Conservation (phyloP, 352 stramenopile genomes). For the Aphanomyces invadans region DNA sequence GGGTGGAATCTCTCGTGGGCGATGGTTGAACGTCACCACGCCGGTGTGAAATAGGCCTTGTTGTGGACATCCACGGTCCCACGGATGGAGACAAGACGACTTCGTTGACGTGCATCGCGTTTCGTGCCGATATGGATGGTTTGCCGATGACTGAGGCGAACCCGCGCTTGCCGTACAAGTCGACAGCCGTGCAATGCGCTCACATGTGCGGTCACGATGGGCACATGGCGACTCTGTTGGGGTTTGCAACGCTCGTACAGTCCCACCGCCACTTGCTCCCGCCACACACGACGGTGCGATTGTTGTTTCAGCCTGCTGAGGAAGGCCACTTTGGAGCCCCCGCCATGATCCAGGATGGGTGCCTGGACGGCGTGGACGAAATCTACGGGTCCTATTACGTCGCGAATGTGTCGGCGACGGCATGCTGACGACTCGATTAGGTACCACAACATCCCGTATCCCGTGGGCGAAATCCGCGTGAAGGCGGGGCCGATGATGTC, state of each 20-base stretch:
- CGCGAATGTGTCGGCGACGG: too few relatives aligned
- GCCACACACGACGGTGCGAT: conserved; percentile 71
- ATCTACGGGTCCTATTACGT: conserved; percentile 76
- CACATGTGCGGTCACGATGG: conserved; percentile 96
- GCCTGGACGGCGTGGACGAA: conserved; percentile 75
- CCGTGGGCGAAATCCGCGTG: conserved; percentile 82
- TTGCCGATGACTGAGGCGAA: conserved; percentile 87
- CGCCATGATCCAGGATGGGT: conserved; percentile 90
- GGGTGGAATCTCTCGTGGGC: too few relatives aligned
- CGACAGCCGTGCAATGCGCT: conserved; percentile 44
- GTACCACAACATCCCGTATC: conserved; percentile 85
- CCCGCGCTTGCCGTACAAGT: conserved; percentile 69
- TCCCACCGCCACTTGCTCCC: conserved; percentile 61
- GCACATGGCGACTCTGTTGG: conserved; percentile 92
- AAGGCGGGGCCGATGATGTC: conserved; percentile 87
- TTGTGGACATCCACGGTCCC: conserved; percentile 60
- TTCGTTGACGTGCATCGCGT: conserved; percentile 70
- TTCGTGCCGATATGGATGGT: conserved; percentile 95
- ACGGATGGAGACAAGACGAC: conserved; percentile 30
- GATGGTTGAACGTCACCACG: too few relatives aligned
- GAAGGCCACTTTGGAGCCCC: conserved; percentile 67
- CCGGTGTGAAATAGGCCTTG: too few relatives aligned
- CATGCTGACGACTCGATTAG: too few relatives aligned
- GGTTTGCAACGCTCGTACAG: conserved; percentile 72
- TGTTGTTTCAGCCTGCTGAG: conserved; percentile 95